These are phyloP conservation scores for Panicum virgatum DNA, from an alignment of 202 grass and related monocot genomes.

Conservation along the genomic window DNA sequence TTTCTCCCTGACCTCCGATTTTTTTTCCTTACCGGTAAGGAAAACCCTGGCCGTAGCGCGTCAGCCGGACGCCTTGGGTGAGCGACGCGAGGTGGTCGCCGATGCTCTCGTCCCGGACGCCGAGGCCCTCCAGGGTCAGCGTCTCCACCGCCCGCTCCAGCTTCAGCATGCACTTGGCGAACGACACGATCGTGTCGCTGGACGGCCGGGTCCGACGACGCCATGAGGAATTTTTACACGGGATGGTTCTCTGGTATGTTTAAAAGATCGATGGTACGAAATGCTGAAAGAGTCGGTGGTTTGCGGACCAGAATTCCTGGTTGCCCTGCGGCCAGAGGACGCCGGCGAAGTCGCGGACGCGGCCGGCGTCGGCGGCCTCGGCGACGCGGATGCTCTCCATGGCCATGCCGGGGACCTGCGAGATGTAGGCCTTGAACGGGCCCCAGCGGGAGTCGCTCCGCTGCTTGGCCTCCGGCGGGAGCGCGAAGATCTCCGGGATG, in stretches of 20 bases:
- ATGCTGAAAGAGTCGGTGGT: not conserved
- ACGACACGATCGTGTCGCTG: conserved; percentile 40
- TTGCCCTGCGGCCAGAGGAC: conserved; percentile 55
- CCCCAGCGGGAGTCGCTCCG: not conserved
- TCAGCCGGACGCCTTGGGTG: conserved; percentile 22
- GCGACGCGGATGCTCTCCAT: conserved; percentile 54
- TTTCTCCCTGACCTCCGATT: too few relatives aligned
- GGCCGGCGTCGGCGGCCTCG: conserved; percentile 17
- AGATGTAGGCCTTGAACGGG: conserved; percentile 38
- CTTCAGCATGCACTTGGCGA: conserved; percentile 18
- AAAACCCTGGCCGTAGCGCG: too few relatives aligned
- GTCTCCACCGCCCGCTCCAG: conserved; percentile 50
- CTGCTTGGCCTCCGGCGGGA: conserved; percentile 49
- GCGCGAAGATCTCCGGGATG: conserved; percentile 46
- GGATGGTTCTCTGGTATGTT: too few relatives aligned
- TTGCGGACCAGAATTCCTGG: conserved; percentile 38
- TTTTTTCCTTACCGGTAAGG: too few relatives aligned
- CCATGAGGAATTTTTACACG: not conserved
- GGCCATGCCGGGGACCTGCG: conserved; percentile 25
- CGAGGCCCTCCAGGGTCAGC: conserved; percentile 59
- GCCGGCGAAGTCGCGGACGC: conserved; percentile 30
- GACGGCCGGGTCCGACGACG: not conserved
- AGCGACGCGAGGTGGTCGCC: conserved; percentile 22
- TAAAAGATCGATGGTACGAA: not conserved
- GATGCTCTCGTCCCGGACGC: conserved; percentile 17